Evolutionary conservation across 2,329 filamentous ascomycete species (phyloP).

Genomic region (Colletotrichum ledebouriae): DNA sequence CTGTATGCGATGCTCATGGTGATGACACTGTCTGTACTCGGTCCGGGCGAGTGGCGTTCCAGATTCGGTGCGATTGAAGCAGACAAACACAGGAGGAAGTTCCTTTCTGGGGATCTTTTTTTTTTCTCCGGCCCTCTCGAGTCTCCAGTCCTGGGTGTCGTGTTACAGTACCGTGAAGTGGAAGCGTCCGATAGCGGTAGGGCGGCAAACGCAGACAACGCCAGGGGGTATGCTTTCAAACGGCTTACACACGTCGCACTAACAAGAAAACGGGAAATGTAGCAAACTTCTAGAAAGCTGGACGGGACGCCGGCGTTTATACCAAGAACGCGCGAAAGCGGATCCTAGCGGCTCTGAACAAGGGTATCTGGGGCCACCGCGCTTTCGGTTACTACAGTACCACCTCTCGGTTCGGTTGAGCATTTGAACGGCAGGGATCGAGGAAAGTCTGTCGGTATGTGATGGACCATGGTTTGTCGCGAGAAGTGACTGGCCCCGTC

Average conservation of each 20-base stretch:
- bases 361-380: conserved; percentile 36
- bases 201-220: conserved; percentile 16
- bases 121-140: conserved; percentile 4
- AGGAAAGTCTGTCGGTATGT: conserved; percentile 1
- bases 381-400: conserved; percentile 5
- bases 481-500: not conserved
- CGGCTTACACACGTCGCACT: conserved; percentile 33
- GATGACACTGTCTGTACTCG: not conserved
- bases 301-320: conserved; percentile 41
- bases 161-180: not conserved
- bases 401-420: conserved; percentile 26
- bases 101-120: conserved; percentile 3
- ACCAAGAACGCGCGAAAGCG: conserved; percentile 40
- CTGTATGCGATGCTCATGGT: conserved; percentile 40
- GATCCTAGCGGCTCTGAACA: conserved; percentile 30
- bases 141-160: conserved; percentile 5
- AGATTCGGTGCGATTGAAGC: not conserved
- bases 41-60: conserved; percentile 6
- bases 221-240: conserved; percentile 32
- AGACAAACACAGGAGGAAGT: conserved; percentile 5
- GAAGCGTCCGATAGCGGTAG: conserved; percentile 17
- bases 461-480: too few relatives aligned
- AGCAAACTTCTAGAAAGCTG: conserved; percentile 31
- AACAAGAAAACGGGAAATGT: conserved; percentile 29
- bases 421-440: conserved; percentile 19